Evolutionary conservation across 805 yeast species (phyloP).

Genomic region (Dipodascopsis tothii): DNA sequence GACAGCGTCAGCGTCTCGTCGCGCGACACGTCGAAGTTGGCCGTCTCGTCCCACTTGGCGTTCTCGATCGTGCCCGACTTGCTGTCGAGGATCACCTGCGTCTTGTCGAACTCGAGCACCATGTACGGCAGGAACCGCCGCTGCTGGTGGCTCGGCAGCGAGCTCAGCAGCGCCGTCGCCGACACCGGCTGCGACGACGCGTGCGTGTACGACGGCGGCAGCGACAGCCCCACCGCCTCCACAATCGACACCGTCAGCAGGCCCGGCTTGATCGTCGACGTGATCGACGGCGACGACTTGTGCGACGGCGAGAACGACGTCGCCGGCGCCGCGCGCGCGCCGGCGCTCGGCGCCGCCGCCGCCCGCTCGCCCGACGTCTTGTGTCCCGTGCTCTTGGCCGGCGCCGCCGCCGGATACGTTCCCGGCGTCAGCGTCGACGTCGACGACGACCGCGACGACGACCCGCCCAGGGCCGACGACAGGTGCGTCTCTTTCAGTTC

Average conservation of each 20-base stretch:
- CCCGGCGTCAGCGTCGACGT: conserved; percentile 20
- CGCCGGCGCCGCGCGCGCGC: neutral
- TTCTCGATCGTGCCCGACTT: conserved; percentile 68
- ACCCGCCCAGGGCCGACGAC: conserved; percentile 27
- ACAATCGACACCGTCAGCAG: conserved; percentile 70
- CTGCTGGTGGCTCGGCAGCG: conserved; percentile 6
- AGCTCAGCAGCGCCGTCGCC: neutral
- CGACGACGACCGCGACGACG: conserved; percentile 25
- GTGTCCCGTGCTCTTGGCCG: conserved; percentile 19
- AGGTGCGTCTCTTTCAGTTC: conserved; percentile 38
- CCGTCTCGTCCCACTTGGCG: conserved; percentile 82
- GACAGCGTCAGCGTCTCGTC: conserved; percentile 63
- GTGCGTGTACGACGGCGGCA: conserved; percentile 42
- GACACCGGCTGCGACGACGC: conserved; percentile 3
- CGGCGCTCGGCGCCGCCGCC: neutral
- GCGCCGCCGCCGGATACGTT: conserved; percentile 16
- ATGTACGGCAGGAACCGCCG: conserved; percentile 62
- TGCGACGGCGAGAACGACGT: conserved; percentile 7
- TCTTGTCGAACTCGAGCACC: conserved; percentile 90
- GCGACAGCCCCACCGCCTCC: conserved; percentile 54
- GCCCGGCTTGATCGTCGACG: conserved; percentile 47
- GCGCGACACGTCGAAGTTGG: conserved; percentile 80
- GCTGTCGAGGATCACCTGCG: conserved; percentile 82
- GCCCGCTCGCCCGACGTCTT: conserved; percentile 1
- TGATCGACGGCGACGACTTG: conserved; percentile 12